Evolutionary conservation across 139 green algal genomes (phyloP), one percentile per base, ranked within the genome.

Genomic region (Tetraselmis striata): DNA sequence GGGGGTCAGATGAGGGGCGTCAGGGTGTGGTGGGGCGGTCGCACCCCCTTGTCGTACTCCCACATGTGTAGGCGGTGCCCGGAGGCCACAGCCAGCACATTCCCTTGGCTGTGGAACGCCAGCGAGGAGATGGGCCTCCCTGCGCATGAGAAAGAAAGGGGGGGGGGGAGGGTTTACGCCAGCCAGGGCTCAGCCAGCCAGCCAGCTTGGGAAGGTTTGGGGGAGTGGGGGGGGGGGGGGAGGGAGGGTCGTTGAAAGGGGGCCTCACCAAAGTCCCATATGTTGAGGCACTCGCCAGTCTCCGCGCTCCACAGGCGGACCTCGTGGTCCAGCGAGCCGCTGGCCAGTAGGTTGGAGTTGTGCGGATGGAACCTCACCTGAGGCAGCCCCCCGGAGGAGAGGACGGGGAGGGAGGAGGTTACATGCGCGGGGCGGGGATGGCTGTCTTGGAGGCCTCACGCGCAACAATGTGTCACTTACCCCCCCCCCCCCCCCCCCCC

Each of bases 51-150:
- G 1, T 45, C 78, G 81, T 94, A 96, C 76, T 92, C 85, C 93
- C 93, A 96, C 79, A 90, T 86, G 80, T 90, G 91, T 31, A 93
- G 83, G 88, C 90, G 86, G 87, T 98, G 95, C 0, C 95, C 95
- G 23, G 92, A 94, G 18, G 94, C 93, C 23, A 98, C 91, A 18
- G 92, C 92, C 31, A 98, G 85, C 27, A 93, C 76, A 25, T 92
- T 83, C 0, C 89, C 91, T 1, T 79, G 75, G 0, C 88, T 78
- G 77, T 96, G 89, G 79, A 98, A 98, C 28, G 94, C 92, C 25
- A 98, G 83, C 0, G 91, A 95, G 23, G 95, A 93, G 59, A 98
- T 98, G 58, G 95, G 92, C 67, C 92, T 91, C 59, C 90, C 93
- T 95, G 91, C 77, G 83, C 5, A 18, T 18, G 45, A 18, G 45